Percentiles rank a stretch among this genome's conserved stretches.
Conservation (phyloP, 352 stramenopile species). For the Phytophthora tubulina region DNA sequence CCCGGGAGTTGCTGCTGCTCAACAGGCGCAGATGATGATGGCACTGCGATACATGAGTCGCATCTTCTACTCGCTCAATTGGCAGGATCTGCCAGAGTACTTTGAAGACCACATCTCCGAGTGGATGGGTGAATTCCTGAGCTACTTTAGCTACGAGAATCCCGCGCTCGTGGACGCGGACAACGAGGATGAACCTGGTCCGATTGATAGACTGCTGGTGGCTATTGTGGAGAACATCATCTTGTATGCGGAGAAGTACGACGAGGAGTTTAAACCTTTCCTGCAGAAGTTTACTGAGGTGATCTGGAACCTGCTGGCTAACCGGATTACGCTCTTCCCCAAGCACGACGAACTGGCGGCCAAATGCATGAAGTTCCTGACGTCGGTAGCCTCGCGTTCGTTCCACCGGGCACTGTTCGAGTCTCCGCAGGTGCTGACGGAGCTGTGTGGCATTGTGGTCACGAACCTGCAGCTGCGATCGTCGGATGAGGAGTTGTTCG, state of each 20-base stretch:
- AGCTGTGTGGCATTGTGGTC: conserved; percentile 98
- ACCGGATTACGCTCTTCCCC: conserved; percentile 75
- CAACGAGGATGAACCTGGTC: conserved; percentile 93
- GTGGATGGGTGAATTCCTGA: conserved; percentile 98
- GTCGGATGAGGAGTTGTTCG: conserved; percentile 97
- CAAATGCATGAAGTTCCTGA: conserved; percentile 98
- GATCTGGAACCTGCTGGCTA: conserved; percentile 83
- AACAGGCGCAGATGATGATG: conserved; percentile 79
- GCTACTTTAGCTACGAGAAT: conserved; percentile 96
- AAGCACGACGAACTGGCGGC: conserved; percentile 97
- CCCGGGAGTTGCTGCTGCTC: conserved; percentile 43
- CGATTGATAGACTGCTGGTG: conserved; percentile 94
- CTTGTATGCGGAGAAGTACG: conserved; percentile 98
- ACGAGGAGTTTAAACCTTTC: conserved; percentile 98
- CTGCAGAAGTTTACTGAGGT: conserved; percentile 94
- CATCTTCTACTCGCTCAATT: conserved; percentile 99
- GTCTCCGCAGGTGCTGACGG: conserved; percentile 72
- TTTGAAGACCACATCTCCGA: conserved; percentile 98
- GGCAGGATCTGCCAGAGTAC: conserved; percentile 98
- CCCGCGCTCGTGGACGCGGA: conserved; percentile 89
- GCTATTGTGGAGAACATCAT: conserved; percentile 98
- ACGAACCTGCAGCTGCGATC: conserved; percentile 98
- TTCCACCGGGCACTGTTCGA: conserved; percentile 94
- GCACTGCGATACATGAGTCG: conserved; percentile 94
- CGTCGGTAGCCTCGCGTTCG: conserved; percentile 94